A percentile compares a stretch with the other conserved stretches of the same genome.
phyloP scores from a whole-genome alignment of 768 basidiomycete species.

The Termitomyces sp. region DNA sequence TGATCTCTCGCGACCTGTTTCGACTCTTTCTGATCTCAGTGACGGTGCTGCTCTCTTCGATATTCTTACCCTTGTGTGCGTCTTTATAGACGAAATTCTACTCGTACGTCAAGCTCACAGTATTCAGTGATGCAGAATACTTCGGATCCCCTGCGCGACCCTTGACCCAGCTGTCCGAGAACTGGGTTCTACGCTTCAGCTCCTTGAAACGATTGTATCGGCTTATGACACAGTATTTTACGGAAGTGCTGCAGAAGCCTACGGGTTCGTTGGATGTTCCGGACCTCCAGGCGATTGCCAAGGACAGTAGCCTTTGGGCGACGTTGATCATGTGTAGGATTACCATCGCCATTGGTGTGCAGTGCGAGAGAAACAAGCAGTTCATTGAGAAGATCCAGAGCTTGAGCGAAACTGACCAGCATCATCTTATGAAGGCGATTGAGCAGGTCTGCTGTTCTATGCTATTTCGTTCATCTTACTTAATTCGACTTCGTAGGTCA shows the following conservation, averaged over 20 bases:
- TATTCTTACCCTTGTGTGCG: constrained; percentile 74
- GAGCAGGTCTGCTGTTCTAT: constrained; percentile 63
- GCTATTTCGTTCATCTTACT: not conserved
- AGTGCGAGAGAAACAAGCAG: constrained; percentile 84
- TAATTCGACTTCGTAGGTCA: constrained; percentile 47
- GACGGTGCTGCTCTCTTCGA: constrained; percentile 79
- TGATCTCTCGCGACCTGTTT: constrained; percentile 59
- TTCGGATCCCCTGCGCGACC: constrained; percentile 64
- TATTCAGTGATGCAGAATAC: constrained; percentile 68
- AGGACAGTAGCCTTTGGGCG: constrained; percentile 63
- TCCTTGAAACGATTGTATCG: constrained; percentile 83
- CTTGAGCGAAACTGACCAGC: constrained; percentile 80
- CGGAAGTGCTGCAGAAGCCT: constrained; percentile 79
- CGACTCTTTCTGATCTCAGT: constrained; percentile 65
- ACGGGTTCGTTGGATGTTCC: constrained; percentile 80
- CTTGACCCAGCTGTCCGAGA: constrained; percentile 66
- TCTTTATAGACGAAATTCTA: constrained; percentile 6
- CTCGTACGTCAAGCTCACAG: not conserved
- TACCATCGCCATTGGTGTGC: constrained; percentile 82
- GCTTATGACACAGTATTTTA: constrained; percentile 85
- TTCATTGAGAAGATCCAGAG: constrained; percentile 89
- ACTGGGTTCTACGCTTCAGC: constrained; percentile 87
- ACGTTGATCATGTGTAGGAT: constrained; percentile 76
- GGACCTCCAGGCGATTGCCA: constrained; percentile 82
- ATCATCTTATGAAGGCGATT: constrained; percentile 89